These are phyloP conservation scores for Aureobasidium sp. DNA, from an alignment of 2,329 filamentous ascomycete genomes.

Conservation along the genomic window DNA sequence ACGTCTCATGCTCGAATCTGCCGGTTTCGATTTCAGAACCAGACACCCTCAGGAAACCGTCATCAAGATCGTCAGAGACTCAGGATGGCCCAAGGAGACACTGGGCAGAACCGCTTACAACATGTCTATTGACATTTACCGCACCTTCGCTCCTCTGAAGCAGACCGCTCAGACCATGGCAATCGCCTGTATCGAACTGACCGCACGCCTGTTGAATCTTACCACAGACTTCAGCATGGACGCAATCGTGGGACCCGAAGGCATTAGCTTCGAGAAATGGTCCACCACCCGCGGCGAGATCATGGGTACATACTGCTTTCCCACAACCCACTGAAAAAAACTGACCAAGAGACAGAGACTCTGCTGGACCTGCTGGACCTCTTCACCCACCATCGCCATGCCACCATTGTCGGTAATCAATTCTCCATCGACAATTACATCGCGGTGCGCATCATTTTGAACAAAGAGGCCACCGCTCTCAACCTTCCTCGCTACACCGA, in stretches of 20 bases:
- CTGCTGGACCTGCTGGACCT: conserved; percentile 85
- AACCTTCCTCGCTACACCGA: conserved; percentile 55
- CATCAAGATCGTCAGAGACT: conserved; percentile 53
- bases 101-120: conserved; percentile 65
- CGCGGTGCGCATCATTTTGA: conserved; percentile 75
- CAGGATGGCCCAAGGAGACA: conserved; percentile 16
- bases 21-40: conserved; percentile 87
- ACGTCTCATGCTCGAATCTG: conserved; percentile 82
- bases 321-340: too few relatives aligned
- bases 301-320: conserved; percentile 22
- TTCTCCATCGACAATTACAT: conserved; percentile 74
- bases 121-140: conserved; percentile 82
- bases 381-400: conserved; percentile 73
- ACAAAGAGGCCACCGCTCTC: conserved; percentile 63
- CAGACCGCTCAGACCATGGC: conserved; percentile 80
- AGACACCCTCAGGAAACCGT: conserved; percentile 80
- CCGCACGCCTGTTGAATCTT: conserved; percentile 51
- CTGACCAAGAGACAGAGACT: conserved; percentile 47
- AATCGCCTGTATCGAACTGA: conserved; percentile 71
- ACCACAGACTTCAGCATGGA: conserved; percentile 41
- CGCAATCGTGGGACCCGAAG: conserved; percentile 34
- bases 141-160: conserved; percentile 87
- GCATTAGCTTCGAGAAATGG: conserved; percentile 38
- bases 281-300: conserved; percentile 36
- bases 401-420: conserved; percentile 63